Evolutionary conservation across 2,329 filamentous ascomycete species (phyloP).

Genomic region (Alternaria metachromatica): DNA sequence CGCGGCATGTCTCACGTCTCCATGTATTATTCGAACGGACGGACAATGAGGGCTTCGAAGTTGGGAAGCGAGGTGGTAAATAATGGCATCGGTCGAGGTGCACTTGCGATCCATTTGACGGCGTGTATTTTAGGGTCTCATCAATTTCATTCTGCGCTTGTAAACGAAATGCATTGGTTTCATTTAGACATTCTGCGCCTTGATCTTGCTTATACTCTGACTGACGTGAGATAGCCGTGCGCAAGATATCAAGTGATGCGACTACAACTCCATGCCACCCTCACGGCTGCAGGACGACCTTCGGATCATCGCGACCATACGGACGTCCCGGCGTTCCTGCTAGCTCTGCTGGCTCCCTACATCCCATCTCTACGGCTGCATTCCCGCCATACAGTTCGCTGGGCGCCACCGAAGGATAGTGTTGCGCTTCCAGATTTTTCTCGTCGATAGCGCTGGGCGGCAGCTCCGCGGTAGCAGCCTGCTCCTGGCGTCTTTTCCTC

Average conservation of each 20-base stretch:
- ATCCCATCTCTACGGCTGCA: not conserved
- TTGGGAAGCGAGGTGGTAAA: conserved; percentile 31
- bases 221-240: not conserved
- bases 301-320: not conserved
- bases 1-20: conserved; percentile 45
- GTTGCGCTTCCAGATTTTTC: not conserved
- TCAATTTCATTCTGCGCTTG: conserved; percentile 39
- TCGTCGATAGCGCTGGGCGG: not conserved
- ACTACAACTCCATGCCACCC: not conserved
- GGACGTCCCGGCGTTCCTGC: not conserved
- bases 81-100: conserved; percentile 41
- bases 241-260: not conserved
- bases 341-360: not conserved
- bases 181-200: not conserved
- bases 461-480: not conserved
- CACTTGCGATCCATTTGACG: conserved; percentile 44
- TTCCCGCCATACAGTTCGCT: not conserved
- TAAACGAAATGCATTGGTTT: conserved; percentile 44
- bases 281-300: not conserved
- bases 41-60: conserved; percentile 14
- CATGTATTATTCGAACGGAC: conserved; percentile 37
- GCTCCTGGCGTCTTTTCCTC: not conserved
- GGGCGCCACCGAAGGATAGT: not conserved
- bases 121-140: conserved; percentile 46
- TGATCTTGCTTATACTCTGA: not conserved